phyloP scores from a whole-genome alignment of 1,284 basidiomycete species.

The Cutaneotrichosporon cavernicola region DNA sequence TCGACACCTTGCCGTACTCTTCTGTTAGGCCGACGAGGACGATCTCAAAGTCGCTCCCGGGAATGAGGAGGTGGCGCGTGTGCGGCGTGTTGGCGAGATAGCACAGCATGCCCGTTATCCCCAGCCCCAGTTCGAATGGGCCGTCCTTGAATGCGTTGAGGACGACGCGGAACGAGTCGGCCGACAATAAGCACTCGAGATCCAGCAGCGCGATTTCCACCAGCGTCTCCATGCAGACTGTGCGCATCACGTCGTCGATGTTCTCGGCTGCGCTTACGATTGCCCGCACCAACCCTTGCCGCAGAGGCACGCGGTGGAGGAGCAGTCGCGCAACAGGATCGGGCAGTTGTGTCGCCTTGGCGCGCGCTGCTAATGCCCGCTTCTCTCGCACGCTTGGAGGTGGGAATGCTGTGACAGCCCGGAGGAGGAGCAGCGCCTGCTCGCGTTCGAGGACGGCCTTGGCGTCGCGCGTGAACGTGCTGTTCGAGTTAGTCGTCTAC shows the following conservation, averaged over 20 bases:
- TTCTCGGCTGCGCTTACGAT: slow-evolving; percentile 92
- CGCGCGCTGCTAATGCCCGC: neutral
- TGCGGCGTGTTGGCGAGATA: slow-evolving; percentile 82
- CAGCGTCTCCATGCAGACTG: slow-evolving; percentile 82
- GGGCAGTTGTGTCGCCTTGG: neutral
- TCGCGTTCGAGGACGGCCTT: slow-evolving; percentile 81
- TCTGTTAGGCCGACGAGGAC: slow-evolving; percentile 85
- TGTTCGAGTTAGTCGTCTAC: slow-evolving; percentile 41
- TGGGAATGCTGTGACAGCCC: slow-evolving; percentile 65
- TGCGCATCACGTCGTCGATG: slow-evolving; percentile 81
- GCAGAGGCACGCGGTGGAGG: slow-evolving; percentile 34
- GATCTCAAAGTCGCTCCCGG: slow-evolving; percentile 89
- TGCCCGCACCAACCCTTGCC: slow-evolving; percentile 75
- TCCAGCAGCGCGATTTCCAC: slow-evolving; percentile 86
- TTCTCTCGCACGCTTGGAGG: slow-evolving; percentile 16
- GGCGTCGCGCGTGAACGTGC: slow-evolving; percentile 79
- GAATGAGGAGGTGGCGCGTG: slow-evolving; percentile 72
- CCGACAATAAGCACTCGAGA: slow-evolving; percentile 73
- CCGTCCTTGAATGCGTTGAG: slow-evolving; percentile 84
- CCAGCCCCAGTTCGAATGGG: slow-evolving; percentile 74
- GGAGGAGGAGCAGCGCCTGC: slow-evolving; percentile 88
- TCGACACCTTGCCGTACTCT: slow-evolving; percentile 74
- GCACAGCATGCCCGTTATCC: slow-evolving; percentile 81
- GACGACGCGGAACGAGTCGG: slow-evolving; percentile 83
- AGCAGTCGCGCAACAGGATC: slow-evolving; percentile 24